Conservation (phyloP, 768 basidiomycete genomes). For the Lactarius quietus region DNA sequence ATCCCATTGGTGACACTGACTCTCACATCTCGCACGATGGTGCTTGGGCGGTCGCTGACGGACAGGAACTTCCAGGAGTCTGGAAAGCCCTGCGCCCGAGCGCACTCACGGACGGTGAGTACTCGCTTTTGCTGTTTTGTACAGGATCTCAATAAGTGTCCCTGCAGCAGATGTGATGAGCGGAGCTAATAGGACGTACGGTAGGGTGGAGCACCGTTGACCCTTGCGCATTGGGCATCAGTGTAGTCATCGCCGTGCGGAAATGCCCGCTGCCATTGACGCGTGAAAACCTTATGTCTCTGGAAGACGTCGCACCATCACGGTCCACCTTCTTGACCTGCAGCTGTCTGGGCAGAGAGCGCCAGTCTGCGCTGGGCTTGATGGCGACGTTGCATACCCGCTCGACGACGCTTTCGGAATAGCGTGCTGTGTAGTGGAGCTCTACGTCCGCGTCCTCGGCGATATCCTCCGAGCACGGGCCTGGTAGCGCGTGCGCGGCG, state of each 20-base stretch:
- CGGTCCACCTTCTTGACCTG: background rate
- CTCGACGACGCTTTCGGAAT: slow-evolving; percentile 44
- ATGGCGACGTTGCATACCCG: slow-evolving; percentile 56
- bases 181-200: slow-evolving; percentile 33
- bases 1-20: background rate
- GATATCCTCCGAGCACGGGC: slow-evolving; percentile 34
- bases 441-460: slow-evolving; percentile 36
- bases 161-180: background rate
- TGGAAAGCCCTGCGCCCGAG: slow-evolving; percentile 76
- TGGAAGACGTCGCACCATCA: background rate
- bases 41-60: slow-evolving; percentile 34
- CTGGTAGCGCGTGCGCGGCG: slow-evolving; percentile 46
- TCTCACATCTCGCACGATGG: slow-evolving; percentile 52
- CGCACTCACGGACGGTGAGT: slow-evolving; percentile 36
- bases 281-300: slow-evolving; percentile 46
- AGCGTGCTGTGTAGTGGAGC: slow-evolving; percentile 56
- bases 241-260: slow-evolving; percentile 58
- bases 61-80: slow-evolving; percentile 65
- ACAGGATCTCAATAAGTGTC: background rate
- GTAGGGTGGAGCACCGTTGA: slow-evolving; percentile 44
- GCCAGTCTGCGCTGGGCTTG: slow-evolving; percentile 43
- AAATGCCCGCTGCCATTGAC: slow-evolving; percentile 52
- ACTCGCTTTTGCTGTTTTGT: slow-evolving; percentile 62
- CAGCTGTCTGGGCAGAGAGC: slow-evolving; percentile 5
- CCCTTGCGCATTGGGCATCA: slow-evolving; percentile 50